These are phyloP conservation scores for Calonectria pteridis DNA, from an alignment of 2,329 filamentous ascomycete species.

Conservation along the genomic window DNA sequence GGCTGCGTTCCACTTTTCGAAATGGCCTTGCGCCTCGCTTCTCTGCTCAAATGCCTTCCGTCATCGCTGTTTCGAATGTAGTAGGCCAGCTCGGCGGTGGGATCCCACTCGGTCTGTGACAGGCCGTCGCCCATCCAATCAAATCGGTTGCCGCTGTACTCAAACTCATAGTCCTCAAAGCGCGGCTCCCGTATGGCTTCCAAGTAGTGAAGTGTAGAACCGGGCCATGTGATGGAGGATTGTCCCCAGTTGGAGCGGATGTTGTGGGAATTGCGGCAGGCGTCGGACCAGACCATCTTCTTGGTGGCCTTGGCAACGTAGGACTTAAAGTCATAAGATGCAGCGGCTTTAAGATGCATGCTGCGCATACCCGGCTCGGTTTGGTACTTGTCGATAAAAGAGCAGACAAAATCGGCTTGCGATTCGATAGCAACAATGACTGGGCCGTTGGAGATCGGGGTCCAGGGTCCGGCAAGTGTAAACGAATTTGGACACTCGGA, in stretches of 20 bases:
- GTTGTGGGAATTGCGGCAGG: conserved; percentile 29
- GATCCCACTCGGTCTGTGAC: conserved; percentile 32
- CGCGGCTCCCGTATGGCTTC: conserved; percentile 26
- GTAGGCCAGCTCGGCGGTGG: conserved; percentile 31
- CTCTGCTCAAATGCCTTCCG: conserved; percentile 23
- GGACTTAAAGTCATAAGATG: conserved; percentile 14
- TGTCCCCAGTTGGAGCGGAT: conserved; percentile 32
- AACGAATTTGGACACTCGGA: not conserved
- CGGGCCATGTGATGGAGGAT: conserved; percentile 30
- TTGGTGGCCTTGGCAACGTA: conserved; percentile 26
- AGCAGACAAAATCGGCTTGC: conserved; percentile 25
- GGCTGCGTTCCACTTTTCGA: not conserved
- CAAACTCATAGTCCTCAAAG: conserved; percentile 1
- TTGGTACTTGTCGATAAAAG: conserved; percentile 35
- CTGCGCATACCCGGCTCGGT: conserved; percentile 19
- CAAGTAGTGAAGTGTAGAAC: conserved; percentile 28
- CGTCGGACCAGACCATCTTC: conserved; percentile 35
- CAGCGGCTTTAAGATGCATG: conserved; percentile 21
- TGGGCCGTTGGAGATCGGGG: not conserved
- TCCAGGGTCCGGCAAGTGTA: not conserved
- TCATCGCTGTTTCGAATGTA: conserved; percentile 28
- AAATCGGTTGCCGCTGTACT: not conserved
- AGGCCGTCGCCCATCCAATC: conserved; percentile 5
- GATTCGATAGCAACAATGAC: conserved; percentile 30
- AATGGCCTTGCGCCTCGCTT: not conserved